Base-by-base conservation (phyloP, 1,284 basidiomycete species). In the Trichosporon sp. region DNA sequence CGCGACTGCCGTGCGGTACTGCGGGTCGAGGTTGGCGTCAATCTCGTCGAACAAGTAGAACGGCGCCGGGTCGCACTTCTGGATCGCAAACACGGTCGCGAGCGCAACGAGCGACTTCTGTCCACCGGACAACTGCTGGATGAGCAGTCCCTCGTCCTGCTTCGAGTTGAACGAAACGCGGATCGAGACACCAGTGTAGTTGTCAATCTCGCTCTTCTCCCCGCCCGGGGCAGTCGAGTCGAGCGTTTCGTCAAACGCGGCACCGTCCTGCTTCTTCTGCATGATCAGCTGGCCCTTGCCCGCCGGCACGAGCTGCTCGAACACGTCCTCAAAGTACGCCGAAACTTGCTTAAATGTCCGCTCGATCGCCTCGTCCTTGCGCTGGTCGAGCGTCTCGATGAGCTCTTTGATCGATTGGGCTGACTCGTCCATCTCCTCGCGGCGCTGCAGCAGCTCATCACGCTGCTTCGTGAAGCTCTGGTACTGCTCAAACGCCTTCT, bases 1-100 rank as follows among this genome's bases (percentile, higher is more conserved):
- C 93, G 96, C 95, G 31, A 99, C 96, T 2, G 96, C 94, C 1
- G 96, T 98, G 56, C 96, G 91, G 76, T 98, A 98, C 85, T 98
- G 94, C 4, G 96, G 94, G 78, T 99, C 97, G 68, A 99, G 87
- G 78, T 98, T 98, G 67, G 96, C 96, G 78, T 99, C 96, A 79
- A 98, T 98, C 90, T 99, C 97, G 82, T 99, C 97, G 80, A 99
- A 99, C n/a, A 99, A 88, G 84, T 99, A 99, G 86, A 99, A 99
- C 0, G 97, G 97, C 0, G 97, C 97, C 0, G 97, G 97, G 80
- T 99, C 97, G 83, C 96, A 98, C 84, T 97, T 98, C 83, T 99
- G 97, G 77, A 99, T 99, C 7, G 96, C 95, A 80, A 99, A 99
- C 19, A 99, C 96, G 91, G 76, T 21, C 1, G 97, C 94, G 35